Conservation (phyloP, 805 yeast genomes). For the Wickerhamomyces rabaulensis region DNA sequence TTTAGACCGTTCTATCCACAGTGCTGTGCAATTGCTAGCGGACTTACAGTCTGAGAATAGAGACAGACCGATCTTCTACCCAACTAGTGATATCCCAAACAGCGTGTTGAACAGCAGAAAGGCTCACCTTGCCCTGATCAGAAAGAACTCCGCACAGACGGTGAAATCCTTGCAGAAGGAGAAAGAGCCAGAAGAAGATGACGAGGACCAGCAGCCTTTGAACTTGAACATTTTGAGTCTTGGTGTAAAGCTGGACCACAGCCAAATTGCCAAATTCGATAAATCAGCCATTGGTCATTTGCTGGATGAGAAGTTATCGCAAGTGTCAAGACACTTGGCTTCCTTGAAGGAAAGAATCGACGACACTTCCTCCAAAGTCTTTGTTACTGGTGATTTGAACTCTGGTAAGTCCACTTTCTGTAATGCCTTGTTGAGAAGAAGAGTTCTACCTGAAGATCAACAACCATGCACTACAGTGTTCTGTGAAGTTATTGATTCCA, state of each 20-base stretch:
- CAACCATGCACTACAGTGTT: constrained; percentile 97
- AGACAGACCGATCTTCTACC: constrained; percentile 58
- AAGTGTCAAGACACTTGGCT: constrained; percentile 59
- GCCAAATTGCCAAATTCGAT: constrained; percentile 54
- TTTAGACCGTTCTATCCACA: constrained; percentile 55
- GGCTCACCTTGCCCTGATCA: constrained; percentile 48
- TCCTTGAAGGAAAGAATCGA: constrained; percentile 79
- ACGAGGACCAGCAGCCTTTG: constrained; percentile 22
- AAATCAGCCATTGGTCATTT: constrained; percentile 63
- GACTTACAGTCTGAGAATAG: constrained; percentile 53
- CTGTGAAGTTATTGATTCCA: constrained; percentile 87
- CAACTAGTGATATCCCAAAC: constrained; percentile 33
- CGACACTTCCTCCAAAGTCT: constrained; percentile 88
- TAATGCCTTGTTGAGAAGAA: constrained; percentile 76
- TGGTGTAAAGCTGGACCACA: constrained; percentile 48
- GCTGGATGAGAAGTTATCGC: constrained; percentile 60
- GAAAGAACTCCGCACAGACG: constrained; percentile 31
- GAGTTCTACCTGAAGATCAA: constrained; percentile 88
- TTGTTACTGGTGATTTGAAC: constrained; percentile 94
- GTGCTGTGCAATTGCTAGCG: constrained; percentile 43
- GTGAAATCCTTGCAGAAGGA: constrained; percentile 15
- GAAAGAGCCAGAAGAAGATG: constrained; percentile 14
- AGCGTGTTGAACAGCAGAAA: constrained; percentile 39
- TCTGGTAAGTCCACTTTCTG: constrained; percentile 97
- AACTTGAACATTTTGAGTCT: constrained; percentile 60